phyloP scores from a whole-genome alignment of 305 asterid species.

The Plantago coronopus region DNA sequence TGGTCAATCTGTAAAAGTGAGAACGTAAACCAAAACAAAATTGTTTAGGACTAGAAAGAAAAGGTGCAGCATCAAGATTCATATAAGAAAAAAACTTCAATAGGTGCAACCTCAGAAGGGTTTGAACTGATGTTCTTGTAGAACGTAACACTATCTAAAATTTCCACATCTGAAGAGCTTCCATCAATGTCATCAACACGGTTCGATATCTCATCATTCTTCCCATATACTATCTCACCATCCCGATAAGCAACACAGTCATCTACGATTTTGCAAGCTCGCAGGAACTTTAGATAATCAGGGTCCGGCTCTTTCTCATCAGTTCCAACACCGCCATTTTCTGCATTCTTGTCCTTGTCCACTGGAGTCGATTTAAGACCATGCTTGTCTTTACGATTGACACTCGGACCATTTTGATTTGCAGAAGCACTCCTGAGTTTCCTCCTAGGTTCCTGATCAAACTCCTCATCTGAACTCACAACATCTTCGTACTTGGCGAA shows the following conservation, averaged over 20 bases:
- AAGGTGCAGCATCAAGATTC: not conserved
- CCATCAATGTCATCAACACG: constrained; percentile 14
- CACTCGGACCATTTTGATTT: not conserved
- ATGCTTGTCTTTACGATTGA: too few species aligned
- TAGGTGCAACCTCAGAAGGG: constrained; percentile 18
- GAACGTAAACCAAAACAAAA: not conserved
- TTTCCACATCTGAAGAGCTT: constrained; percentile 27
- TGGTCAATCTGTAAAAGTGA: constrained; percentile 25
- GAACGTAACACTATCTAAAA: constrained; percentile 18
- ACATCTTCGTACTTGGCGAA: constrained; percentile 22
- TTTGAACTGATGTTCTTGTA: constrained; percentile 5
- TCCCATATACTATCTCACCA: constrained; percentile 12
- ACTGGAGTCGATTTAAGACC: not conserved
- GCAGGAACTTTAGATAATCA: not conserved
- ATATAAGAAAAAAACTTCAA: not conserved
- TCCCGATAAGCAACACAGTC: not conserved
- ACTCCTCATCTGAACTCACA: constrained; percentile 10
- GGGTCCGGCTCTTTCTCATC: constrained; percentile 9
- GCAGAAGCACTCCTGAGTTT: constrained; percentile 22
- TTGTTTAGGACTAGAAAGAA: not conserved
- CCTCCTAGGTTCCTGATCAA: constrained; percentile 22
- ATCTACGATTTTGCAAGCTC: not conserved
- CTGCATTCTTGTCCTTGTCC: constrained; percentile 17
- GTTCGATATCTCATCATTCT: constrained; percentile 6
- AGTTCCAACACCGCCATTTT: constrained; percentile 4